These are phyloP conservation scores for Emergomyces pasteurianus DNA, from an alignment of 2,329 filamentous ascomycete genomes.

Conservation along the genomic window DNA sequence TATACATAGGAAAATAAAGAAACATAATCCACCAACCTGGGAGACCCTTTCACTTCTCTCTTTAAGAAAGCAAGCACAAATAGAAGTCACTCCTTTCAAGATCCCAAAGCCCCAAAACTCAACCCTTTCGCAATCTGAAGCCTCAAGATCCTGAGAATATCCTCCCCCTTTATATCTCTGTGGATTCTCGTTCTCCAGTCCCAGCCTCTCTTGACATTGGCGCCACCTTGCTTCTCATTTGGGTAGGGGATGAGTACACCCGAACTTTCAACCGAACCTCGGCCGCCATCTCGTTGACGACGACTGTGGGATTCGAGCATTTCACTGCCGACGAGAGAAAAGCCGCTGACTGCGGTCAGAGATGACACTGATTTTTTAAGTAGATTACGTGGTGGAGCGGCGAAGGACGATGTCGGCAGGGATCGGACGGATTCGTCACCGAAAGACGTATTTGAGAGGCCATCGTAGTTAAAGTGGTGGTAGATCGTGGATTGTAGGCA, in stretches of 20 bases:
- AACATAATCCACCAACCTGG: not conserved
- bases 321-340: conserved; percentile 61
- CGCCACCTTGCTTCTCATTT: conserved; percentile 13
- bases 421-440: conserved; percentile 9
- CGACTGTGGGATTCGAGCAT: conserved; percentile 44
- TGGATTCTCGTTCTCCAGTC: conserved; percentile 54
- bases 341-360: conserved; percentile 46
- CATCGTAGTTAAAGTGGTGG: conserved; percentile 51
- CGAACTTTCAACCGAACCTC: conserved; percentile 41
- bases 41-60: conserved; percentile 2
- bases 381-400: conserved; percentile 45
- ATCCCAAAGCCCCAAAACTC: conserved; percentile 25
- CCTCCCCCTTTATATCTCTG: conserved; percentile 48
- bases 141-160: conserved; percentile 62
- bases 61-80: conserved; percentile 2
- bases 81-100: conserved; percentile 4
- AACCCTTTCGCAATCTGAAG: conserved; percentile 64
- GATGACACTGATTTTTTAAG: conserved; percentile 51
- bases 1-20: not conserved
- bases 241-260: conserved; percentile 34
- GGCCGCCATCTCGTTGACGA: conserved; percentile 14
- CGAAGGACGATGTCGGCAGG: conserved; percentile 7
- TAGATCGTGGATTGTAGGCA: conserved; percentile 64
- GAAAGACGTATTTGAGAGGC: conserved; percentile 22
- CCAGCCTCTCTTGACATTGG: conserved; percentile 51